Conservation (phyloP, 169 alveolate genomes). For the Plasmodium berghei region DNA sequence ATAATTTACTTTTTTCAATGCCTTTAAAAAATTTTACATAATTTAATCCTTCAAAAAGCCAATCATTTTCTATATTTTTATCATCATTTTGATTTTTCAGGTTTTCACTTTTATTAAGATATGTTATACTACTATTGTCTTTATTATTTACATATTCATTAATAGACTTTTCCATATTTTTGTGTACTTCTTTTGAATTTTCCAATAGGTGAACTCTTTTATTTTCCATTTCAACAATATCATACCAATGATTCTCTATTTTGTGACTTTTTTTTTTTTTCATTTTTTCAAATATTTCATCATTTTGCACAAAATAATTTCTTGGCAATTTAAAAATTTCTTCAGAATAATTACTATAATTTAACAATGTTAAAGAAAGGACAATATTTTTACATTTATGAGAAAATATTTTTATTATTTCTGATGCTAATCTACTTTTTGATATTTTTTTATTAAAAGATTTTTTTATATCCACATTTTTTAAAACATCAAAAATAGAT, state of each 20-base stretch:
- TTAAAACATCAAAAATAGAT: conserved; percentile 82
- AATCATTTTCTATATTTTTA: conserved; percentile 3
- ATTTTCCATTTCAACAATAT: not conserved
- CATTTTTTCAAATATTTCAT: conserved; percentile 27
- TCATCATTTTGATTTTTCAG: not conserved
- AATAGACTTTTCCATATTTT: not conserved
- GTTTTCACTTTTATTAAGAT: not conserved
- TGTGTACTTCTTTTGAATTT: not conserved
- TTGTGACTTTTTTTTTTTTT: conserved; percentile 14
- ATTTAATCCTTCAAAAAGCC: conserved; percentile 49
- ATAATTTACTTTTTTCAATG: conserved; percentile 27
- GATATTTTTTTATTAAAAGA: conserved; percentile 69
- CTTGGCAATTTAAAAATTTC: conserved; percentile 42
- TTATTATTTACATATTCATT: no score
- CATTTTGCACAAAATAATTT: conserved; percentile 21
- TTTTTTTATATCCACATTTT: conserved; percentile 52
- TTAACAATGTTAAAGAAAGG: conserved; percentile 43
- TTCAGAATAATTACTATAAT: conserved; percentile 60
- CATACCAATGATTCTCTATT: not conserved
- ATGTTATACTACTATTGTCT: not conserved
- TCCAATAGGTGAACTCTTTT: not conserved
- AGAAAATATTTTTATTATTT: conserved; percentile 66
- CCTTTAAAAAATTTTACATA: conserved; percentile 69
- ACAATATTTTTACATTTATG: conserved; percentile 33
- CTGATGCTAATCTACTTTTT: conserved; percentile 68